Evolutionary conservation across 495 filamentous ascomycete genomes (phyloP).

Genomic region (Xylaria castorea): DNA sequence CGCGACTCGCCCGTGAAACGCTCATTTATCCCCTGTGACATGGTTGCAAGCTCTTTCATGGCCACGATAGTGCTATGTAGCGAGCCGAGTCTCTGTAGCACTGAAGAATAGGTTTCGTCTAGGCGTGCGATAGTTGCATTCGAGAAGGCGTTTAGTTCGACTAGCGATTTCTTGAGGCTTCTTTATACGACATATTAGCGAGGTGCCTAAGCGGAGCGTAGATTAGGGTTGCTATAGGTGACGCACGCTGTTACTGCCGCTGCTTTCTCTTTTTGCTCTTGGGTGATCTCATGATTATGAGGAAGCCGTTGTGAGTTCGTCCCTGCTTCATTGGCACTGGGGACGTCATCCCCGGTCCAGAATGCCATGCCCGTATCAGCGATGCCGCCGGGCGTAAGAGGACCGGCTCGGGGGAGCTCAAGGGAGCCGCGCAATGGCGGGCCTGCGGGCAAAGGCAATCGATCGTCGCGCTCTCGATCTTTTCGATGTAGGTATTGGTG

Average conservation of each 20-base stretch:
- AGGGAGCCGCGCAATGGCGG: conserved; percentile 42
- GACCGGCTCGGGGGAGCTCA: conserved; percentile 50
- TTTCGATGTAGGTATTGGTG: conserved; percentile 52
- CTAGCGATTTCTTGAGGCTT: conserved; percentile 50
- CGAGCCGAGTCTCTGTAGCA: conserved; percentile 76
- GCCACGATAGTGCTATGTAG: conserved; percentile 71
- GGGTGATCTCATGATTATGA: conserved; percentile 44
- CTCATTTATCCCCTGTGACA: conserved; percentile 64
- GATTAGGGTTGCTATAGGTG: background rate
- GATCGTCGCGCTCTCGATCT: conserved; percentile 48
- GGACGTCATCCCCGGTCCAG: conserved; percentile 35
- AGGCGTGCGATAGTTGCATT: conserved; percentile 71
- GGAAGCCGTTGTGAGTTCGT: conserved; percentile 28
- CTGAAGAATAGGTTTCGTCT: conserved; percentile 86
- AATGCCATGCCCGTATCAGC: conserved; percentile 43
- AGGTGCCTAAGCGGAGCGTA: background rate
- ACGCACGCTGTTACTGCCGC: conserved; percentile 50
- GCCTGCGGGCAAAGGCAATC: conserved; percentile 40
- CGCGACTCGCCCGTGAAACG: conserved; percentile 68
- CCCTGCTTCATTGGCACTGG: conserved; percentile 13
- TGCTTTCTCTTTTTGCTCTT: conserved; percentile 51
- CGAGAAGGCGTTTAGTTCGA: conserved; percentile 52
- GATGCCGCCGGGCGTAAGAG: conserved; percentile 50
- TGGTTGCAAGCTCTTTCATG: conserved; percentile 72
- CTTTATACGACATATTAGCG: conserved; percentile 40